Base-by-base conservation (phyloP, 2,329 filamentous ascomycete genomes). In the Fusarium anguioides region DNA sequence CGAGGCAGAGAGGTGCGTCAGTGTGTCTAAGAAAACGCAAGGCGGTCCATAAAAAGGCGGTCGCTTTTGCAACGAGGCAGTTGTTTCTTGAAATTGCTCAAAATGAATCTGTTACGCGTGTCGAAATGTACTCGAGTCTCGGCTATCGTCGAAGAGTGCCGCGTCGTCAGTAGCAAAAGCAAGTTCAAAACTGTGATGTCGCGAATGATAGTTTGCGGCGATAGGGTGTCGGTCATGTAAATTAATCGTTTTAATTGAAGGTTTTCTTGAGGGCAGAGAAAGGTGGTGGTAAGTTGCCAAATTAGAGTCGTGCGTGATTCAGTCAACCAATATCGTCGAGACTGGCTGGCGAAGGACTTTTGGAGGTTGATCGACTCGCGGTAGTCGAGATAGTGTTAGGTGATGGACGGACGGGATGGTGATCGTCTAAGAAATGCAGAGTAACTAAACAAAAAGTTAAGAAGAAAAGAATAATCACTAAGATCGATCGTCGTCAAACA, bases 41-140 rank as follows among this genome's bases (percentile, higher is more conserved):
- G 66, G 59, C 57, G 55, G 67, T 75, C 74, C 76, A 78, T 77
- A 74, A 75, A 76, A 71, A 72, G 68, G 60, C 61, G 48, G 51
- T 57, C 46, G 60, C 60, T 62, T 68, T 63, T 72, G 54, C 51
- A 59, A 66, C 58, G 41, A 68, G 57, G 65, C 64, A 59, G 40
- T 53, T 23, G 36, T 49, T 50, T 33, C 45, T 65, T 60, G 42
- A 57, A 62, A 59, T 42, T 27, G 35, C 33, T 33, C 31, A 29
- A 33, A 21, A 49, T 46, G 40, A 48, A 63, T 40, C 52, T 27
- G 65, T 69, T 49, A 58, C 62, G 68, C 54, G 57, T 58, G 50
- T 68, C 44, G 23, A 46, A 44, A 49, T 44, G 48, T 41, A 44
- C 35, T 61, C 44, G 31, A 46, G 45, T 36, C 23, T 44, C 18